phyloP scores from a whole-genome alignment of 2,329 filamentous ascomycete genomes.

The Penicillium sclerotigenum region DNA sequence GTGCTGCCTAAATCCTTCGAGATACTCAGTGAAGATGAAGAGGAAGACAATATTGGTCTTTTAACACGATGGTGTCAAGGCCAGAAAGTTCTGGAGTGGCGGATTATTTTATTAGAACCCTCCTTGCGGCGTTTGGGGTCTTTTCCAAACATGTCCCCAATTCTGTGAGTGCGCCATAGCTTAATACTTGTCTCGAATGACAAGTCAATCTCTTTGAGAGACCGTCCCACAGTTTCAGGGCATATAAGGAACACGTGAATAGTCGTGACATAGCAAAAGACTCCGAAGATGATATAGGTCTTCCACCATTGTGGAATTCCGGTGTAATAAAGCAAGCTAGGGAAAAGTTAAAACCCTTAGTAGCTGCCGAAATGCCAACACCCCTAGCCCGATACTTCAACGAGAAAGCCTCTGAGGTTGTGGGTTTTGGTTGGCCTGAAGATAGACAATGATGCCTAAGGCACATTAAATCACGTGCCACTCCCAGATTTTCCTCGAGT shows the following conservation, averaged over 20 bases:
- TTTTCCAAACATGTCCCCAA: constrained; percentile 26
- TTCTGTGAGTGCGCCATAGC: constrained; percentile 29
- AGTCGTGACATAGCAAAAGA: constrained; percentile 67
- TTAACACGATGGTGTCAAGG: too few relatives aligned
- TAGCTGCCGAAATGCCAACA: constrained; percentile 58
- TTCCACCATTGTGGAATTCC: constrained; percentile 57
- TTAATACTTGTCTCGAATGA: constrained; percentile 54
- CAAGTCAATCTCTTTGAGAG: constrained; percentile 72
- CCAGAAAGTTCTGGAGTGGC: too few relatives aligned
- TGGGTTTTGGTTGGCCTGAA: not conserved
- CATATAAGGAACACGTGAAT: constrained; percentile 66
- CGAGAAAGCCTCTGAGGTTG: constrained; percentile 66
- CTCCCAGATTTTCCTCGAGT: constrained; percentile 34
- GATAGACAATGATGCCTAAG: not conserved
- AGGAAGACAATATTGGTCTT: not conserved
- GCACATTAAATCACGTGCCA: constrained; percentile 27
- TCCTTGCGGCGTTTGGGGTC: constrained; percentile 23
- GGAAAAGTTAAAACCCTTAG: constrained; percentile 62
- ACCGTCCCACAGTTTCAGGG: constrained; percentile 67
- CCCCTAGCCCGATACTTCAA: constrained; percentile 64
- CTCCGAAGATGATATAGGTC: constrained; percentile 73
- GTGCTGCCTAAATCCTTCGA: not conserved
- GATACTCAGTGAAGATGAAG: not conserved
- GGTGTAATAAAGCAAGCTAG: constrained; percentile 56
- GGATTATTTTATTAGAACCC: too few relatives aligned